These are phyloP conservation scores for Diaporthe eres DNA, from an alignment of 2,329 filamentous ascomycete species.

Conservation along the genomic window DNA sequence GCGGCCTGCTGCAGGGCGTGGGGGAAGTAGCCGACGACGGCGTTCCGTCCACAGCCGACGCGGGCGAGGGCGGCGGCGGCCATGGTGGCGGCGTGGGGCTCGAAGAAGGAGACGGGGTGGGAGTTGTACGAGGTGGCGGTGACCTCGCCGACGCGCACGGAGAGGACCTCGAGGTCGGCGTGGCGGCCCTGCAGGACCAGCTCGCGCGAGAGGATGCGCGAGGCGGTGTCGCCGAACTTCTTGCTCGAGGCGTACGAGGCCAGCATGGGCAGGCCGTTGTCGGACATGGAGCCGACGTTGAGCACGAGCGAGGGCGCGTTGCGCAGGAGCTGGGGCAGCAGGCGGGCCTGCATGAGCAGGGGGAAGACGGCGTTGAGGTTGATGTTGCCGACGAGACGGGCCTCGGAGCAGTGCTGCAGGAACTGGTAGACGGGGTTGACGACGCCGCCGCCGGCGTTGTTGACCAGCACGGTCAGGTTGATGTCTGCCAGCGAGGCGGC, in stretches of 20 bases:
- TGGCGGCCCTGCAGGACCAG: conserved; percentile 38
- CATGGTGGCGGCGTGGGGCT: conserved; percentile 43
- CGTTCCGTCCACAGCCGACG: conserved; percentile 44
- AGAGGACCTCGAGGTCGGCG: conserved; percentile 45
- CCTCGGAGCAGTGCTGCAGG: conserved; percentile 53
- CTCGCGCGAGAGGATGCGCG: conserved; percentile 42
- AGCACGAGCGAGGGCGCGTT: conserved; percentile 62
- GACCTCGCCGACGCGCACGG: conserved; percentile 44
- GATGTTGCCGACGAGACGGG: conserved; percentile 58
- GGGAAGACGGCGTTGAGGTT: conserved; percentile 66
- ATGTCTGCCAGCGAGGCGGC: conserved; percentile 50
- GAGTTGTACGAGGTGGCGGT: conserved; percentile 43
- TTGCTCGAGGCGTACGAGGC: conserved; percentile 51
- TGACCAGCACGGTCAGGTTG: conserved; percentile 67
- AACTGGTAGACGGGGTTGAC: conserved; percentile 51
- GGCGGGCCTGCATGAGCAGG: conserved; percentile 59
- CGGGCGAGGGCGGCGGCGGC: conserved; percentile 44
- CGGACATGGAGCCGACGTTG: conserved; percentile 63
- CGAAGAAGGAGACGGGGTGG: conserved; percentile 39
- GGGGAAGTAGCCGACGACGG: conserved; percentile 43
- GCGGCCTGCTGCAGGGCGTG: conserved; percentile 42
- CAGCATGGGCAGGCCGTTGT: conserved; percentile 62
- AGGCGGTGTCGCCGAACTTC: conserved; percentile 41
- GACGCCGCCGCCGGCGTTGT: conserved; percentile 66
- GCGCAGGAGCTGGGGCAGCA: conserved; percentile 60